Evolutionary conservation across 2,329 filamentous ascomycete species (phyloP).

Genomic region (Phialophora macrospora): DNA sequence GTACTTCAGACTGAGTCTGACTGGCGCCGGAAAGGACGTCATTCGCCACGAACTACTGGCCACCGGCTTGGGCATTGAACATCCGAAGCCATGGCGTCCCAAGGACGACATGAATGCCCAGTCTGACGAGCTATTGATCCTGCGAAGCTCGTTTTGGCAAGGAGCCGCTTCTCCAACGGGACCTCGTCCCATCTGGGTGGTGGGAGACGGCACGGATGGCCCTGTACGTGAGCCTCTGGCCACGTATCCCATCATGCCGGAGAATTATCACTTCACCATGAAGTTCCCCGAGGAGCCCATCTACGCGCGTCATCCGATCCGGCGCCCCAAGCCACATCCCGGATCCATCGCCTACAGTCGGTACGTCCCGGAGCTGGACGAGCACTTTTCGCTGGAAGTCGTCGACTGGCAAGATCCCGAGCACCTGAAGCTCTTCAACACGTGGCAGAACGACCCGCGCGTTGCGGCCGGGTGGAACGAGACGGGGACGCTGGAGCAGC

Average conservation of each 20-base stretch:
- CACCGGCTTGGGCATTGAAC: constrained; percentile 51
- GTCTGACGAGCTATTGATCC: constrained; percentile 52
- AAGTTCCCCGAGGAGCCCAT: constrained; percentile 49
- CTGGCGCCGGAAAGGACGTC: constrained; percentile 40
- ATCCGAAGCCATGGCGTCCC: constrained; percentile 47
- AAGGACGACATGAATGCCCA: constrained; percentile 21
- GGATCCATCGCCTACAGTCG: constrained; percentile 76
- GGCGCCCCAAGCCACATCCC: constrained; percentile 72
- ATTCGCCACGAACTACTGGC: constrained; percentile 43
- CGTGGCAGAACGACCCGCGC: constrained; percentile 82
- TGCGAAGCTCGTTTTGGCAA: constrained; percentile 69
- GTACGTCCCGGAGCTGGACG: constrained; percentile 74
- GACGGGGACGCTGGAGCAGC: constrained; percentile 74
- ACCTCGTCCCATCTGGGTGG: constrained; percentile 63
- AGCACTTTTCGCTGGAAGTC: constrained; percentile 76
- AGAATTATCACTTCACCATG: constrained; percentile 47
- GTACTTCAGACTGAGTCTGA: constrained; percentile 45
- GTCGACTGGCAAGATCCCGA: constrained; percentile 68
- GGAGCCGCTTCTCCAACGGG: constrained; percentile 71
- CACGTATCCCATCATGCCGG: constrained; percentile 51
- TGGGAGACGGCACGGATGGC: constrained; percentile 35
- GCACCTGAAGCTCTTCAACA: constrained; percentile 75
- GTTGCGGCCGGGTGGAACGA: constrained; percentile 82
- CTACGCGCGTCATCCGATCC: constrained; percentile 71
- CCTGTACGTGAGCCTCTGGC: constrained; percentile 46